Base-by-base conservation (phyloP, 148 eudicot species). In the Polygonum maritimum region DNA sequence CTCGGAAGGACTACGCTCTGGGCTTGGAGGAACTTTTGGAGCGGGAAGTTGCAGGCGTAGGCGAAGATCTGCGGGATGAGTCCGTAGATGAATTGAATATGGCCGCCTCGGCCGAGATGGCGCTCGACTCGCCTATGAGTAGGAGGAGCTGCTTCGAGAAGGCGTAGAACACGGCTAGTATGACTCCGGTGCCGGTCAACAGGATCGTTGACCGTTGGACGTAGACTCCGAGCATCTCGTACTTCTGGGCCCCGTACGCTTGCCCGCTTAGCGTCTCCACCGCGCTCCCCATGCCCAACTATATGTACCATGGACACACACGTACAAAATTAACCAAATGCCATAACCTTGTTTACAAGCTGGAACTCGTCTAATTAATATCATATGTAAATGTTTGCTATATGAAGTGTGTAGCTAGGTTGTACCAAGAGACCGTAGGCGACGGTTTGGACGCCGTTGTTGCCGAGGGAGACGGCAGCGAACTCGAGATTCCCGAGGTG, bases 251-350 rank as follows among this genome's bases (percentile, higher is more conserved):
- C 0, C 88, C 90, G 36, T 83, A 87, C n/a, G 90, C 90, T 80
- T 87, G 90, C 33, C 90, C 90, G 63, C 88, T 83, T 33, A 87
- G 78, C 6, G 88, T 87, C 81, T 87, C 90, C 51, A 85, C 88
- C 36, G 90, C 90, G 58, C 90, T 87, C 75, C 88, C 88, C 91
- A 88, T 88, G 1, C 91, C 91, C 36, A 88, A 81, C 91, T 88
- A 19, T 10, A 10, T 38, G 5, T 2, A 73, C 44, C 4, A 39
- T 39, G 4, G 6, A 39, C 41, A 39, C 41, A 39, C 41, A 39
- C n/a, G n/a, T n/a, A n/a, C 31, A 26, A 26, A 26, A 26, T 26
- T 26, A 26, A 26, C 31, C 0, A 26, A 26, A 26, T 26, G 31
- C 31, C 31, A 26, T 26, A 26, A 26, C 31, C 31, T 26, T 26